These are phyloP conservation scores for Nannizziopsis barbatae DNA, from an alignment of 2,329 filamentous ascomycete genomes.

Conservation along the genomic window DNA sequence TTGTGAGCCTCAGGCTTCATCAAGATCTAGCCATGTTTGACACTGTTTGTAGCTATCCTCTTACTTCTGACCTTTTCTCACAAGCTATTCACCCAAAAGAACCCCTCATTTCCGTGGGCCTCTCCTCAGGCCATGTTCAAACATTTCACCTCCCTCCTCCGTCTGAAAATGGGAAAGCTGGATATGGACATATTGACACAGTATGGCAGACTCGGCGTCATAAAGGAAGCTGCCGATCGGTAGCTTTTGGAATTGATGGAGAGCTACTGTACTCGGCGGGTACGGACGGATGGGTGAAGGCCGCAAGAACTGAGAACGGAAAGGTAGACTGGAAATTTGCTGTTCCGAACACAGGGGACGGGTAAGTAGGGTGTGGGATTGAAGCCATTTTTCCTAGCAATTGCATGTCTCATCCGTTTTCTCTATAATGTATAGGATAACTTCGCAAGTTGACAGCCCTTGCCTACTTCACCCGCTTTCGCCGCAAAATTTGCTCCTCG, in stretches of 20 bases:
- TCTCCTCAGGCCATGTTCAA: conserved; percentile 75
- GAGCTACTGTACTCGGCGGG: conserved; percentile 51
- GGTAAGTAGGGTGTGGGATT: conserved; percentile 23
- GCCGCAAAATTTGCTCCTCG: conserved; percentile 76
- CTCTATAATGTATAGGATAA: background rate
- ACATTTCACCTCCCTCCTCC: conserved; percentile 60
- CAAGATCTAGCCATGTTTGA: conserved; percentile 57
- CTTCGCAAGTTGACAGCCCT: conserved; percentile 52
- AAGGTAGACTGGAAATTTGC: conserved; percentile 70
- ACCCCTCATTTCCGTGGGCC: conserved; percentile 74
- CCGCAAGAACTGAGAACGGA: conserved; percentile 47
- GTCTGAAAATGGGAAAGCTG: conserved; percentile 43
- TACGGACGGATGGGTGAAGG: conserved; percentile 54
- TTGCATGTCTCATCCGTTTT: background rate
- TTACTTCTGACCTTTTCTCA: conserved; percentile 75
- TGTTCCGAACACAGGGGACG: conserved; percentile 47
- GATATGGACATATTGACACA: conserved; percentile 66
- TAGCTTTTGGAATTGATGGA: conserved; percentile 72
- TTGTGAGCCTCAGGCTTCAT: background rate
- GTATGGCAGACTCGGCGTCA: conserved; percentile 80
- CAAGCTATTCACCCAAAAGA: conserved; percentile 77
- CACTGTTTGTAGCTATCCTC: conserved; percentile 78
- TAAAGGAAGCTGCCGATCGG: conserved; percentile 80
- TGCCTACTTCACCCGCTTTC: conserved; percentile 73
- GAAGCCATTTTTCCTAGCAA: background rate